These are phyloP conservation scores for Aspergillus clavatus DNA, from an alignment of 2,329 filamentous ascomycete species.

Conservation along the genomic window DNA sequence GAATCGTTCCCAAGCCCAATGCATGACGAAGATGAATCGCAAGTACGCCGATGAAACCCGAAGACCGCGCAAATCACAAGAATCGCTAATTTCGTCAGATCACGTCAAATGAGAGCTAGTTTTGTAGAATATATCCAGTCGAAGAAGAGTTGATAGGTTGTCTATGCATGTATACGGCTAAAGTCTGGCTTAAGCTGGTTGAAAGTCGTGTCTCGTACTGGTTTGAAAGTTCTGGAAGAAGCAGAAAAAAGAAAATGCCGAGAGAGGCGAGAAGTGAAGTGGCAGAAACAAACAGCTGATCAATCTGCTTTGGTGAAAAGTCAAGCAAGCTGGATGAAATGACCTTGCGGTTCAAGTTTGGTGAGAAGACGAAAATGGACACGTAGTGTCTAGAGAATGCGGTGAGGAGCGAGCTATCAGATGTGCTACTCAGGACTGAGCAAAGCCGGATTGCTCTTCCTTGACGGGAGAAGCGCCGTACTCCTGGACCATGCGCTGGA, in stretches of 20 bases:
- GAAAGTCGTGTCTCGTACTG: slow-evolving; percentile 16
- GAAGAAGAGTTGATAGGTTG: slow-evolving; percentile 20
- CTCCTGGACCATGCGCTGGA: slow-evolving; percentile 84
- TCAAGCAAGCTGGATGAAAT: slow-evolving; percentile 6
- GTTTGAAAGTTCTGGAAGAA: slow-evolving; percentile 2
- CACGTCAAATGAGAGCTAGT: slow-evolving; percentile 14
- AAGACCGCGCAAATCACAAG: slow-evolving; percentile 12
- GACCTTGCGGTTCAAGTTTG: slow-evolving; percentile 11
- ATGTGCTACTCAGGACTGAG: slow-evolving; percentile 12
- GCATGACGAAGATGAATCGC: slow-evolving; percentile 9
- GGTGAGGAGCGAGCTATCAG: slow-evolving; percentile 1
- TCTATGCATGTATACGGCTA: slow-evolving; percentile 25
- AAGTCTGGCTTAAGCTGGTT: slow-evolving; percentile 19
- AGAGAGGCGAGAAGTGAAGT: slow-evolving; percentile 11
- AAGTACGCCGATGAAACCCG: slow-evolving; percentile 17
- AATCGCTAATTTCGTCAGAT: slow-evolving; percentile 21
- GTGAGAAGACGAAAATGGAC: slow-evolving; percentile 4
- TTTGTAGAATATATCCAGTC: slow-evolving; percentile 20
- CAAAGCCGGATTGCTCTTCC: slow-evolving; percentile 23
- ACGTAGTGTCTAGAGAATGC: slow-evolving; percentile 6
- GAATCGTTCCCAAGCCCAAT: slow-evolving; percentile 11
- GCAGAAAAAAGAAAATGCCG: slow-evolving; percentile 4
- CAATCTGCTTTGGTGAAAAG: neutral
- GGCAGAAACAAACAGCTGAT: slow-evolving; percentile 4
- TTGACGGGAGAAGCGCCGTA: slow-evolving; percentile 45